Evolutionary conservation across 176 grass and related monocot species (phyloP).

Genomic region (Rhipidocladum racemiflorum): DNA sequence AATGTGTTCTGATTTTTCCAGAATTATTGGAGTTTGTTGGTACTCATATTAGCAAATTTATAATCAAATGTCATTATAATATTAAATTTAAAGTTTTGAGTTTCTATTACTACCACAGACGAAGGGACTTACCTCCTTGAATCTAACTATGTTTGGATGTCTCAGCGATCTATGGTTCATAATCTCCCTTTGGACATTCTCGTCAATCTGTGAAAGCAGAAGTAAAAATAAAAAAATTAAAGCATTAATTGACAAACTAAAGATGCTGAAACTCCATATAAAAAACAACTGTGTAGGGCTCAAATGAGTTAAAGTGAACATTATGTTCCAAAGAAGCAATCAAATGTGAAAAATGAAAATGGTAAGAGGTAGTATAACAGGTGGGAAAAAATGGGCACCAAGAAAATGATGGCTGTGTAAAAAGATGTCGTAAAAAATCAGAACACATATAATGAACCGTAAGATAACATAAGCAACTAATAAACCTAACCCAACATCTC

Average conservation of each 20-base stretch:
- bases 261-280: not conserved
- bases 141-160: conserved; percentile 92
- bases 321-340: not conserved
- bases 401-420: not conserved
- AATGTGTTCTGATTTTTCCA: not conserved
- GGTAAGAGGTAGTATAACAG: not conserved
- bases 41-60: not conserved
- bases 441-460: not conserved
- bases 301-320: not conserved
- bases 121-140: conserved; percentile 73
- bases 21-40: not conserved
- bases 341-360: not conserved
- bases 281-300: not conserved
- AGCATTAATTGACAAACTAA: conserved; percentile 8
- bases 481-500: not conserved
- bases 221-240: not conserved
- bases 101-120: not conserved
- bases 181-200: conserved; percentile 98
- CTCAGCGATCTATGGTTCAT: conserved; percentile 94
- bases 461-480: conserved; percentile 6
- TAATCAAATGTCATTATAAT: not conserved
- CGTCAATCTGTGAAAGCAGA: conserved; percentile 68
- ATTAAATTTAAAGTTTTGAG: not conserved
- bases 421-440: not conserved
- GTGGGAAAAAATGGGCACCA: too few relatives aligned